Conservation (phyloP, 1,139 yeast genomes). For the Petasospora rhodanensis region DNA sequence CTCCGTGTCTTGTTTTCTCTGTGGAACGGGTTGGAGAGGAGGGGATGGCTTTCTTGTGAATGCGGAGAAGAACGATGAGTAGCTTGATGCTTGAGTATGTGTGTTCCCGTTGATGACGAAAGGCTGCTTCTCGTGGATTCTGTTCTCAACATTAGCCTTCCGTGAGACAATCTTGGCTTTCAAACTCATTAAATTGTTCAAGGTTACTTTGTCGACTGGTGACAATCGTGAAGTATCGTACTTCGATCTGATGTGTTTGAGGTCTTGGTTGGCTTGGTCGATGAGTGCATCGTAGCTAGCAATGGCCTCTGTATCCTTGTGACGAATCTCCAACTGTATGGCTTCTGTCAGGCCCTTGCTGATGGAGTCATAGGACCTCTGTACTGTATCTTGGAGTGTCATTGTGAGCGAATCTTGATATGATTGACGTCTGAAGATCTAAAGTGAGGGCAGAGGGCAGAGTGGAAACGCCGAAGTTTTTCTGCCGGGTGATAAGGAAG, state of each 20-base stretch:
- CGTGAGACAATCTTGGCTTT: slow-evolving; percentile 17
- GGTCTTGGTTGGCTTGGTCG: slow-evolving; percentile 7
- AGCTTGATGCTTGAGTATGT: slow-evolving; percentile 18
- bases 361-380: slow-evolving; percentile 9
- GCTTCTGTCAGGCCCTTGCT: slow-evolving; percentile 7
- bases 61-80: slow-evolving; percentile 23
- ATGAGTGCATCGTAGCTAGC: slow-evolving; percentile 14
- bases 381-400: slow-evolving; percentile 5
- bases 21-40: background rate
- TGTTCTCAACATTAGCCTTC: slow-evolving; percentile 9
- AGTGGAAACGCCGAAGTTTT: no score
- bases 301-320: slow-evolving; percentile 17
- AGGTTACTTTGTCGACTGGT: slow-evolving; percentile 13
- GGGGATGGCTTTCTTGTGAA: slow-evolving; percentile 10
- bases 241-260: slow-evolving; percentile 5
- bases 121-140: slow-evolving; percentile 11
- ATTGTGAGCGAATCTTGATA: slow-evolving; percentile 2
- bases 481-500: no score
- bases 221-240: slow-evolving; percentile 6
- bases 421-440: no score
- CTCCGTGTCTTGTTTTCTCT: background rate
- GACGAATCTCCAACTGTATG: slow-evolving; percentile 23
- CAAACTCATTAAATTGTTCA: slow-evolving; percentile 16
- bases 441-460: no score
- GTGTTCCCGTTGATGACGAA: slow-evolving; percentile 13